phyloP scores from a whole-genome alignment of 192 early-diverging fungal genomes.

The Chytriomyces sp. region DNA sequence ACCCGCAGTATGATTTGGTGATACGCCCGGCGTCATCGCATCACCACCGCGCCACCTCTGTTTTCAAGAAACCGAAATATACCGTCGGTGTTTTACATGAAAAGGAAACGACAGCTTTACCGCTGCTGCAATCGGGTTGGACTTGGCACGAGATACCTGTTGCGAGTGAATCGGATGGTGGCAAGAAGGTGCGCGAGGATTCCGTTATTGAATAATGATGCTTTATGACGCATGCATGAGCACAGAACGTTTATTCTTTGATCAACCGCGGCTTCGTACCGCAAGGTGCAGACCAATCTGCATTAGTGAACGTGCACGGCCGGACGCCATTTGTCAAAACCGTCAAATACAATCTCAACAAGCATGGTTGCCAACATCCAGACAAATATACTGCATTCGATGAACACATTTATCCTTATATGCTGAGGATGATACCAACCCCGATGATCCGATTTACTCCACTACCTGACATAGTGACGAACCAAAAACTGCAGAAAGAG shows the following conservation, averaged over 20 bases:
- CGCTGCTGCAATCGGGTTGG: constrained; percentile 18
- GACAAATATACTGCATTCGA: constrained; percentile 20
- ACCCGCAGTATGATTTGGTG: constrained; percentile 11
- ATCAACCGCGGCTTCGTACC: constrained; percentile 22
- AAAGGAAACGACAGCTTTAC: constrained; percentile 16
- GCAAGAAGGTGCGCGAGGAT: neutral
- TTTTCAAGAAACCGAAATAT: neutral
- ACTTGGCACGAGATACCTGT: constrained; percentile 25
- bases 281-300: constrained; percentile 13
- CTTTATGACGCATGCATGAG: neutral
- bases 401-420: neutral
- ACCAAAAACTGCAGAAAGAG: constrained; percentile 8
- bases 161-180: neutral
- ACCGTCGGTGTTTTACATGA: constrained; percentile 12
- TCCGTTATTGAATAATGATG: neutral
- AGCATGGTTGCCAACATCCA: neutral
- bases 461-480: constrained; percentile 15
- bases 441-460: neutral
- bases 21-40: constrained; percentile 24
- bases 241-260: constrained; percentile 16
- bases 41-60: neutral
- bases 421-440: no score
- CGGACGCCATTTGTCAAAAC: neutral
- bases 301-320: neutral
- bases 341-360: neutral